Evolutionary conservation across 257 asterid species (phyloP), one percentile per base, ranked within the genome.

Genomic region (Przewalskia tangutica): DNA sequence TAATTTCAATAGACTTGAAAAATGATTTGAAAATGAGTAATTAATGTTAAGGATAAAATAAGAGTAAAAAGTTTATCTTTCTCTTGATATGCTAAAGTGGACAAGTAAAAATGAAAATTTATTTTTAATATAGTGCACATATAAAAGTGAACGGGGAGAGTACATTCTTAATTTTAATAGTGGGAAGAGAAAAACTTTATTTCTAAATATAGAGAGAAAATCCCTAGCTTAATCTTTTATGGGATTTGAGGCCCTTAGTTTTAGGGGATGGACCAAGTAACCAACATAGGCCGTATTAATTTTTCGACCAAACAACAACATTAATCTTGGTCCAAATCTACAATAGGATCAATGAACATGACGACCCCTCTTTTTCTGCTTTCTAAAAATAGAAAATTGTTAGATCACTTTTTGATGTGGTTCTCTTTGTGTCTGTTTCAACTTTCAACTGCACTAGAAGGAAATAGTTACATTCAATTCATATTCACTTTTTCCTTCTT

Each of bases 321-420:
- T 48, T 48, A 73, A 23, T 23, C 42, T 73, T 73, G 1, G 60
- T 73, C 60, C 20, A 73, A 73, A 48, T 73, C 44, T 48, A 20
- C 84, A 67, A 63, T 82, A 76, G 81, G 87, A 46, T 36, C 77
- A 11, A 73, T 73, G 62, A 73, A 73, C 50, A 4, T 6, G 17
- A 27, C 32, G 32, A 1, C 17, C 55, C 42, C 17, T n/a, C 51
- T 14, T 82, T 84, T 71, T 63, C 71, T 68, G 73, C 62, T 70
- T 86, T 53, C 89, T 58, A 86, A 77, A 70, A 77, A 59, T 82
- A 59, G 87, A 46, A 86, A 83, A 82, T 16, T 66, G 36, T 58
- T 82, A 27, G 80, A 82, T 82, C 36, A 71, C 50, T 70, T 79
- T 82, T 50, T 73, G 38, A 48, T 56, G 55, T 12, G 56, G 78